phyloP scores from a whole-genome alignment of 1,139 yeast genomes.

The Candida labiduridarum region DNA sequence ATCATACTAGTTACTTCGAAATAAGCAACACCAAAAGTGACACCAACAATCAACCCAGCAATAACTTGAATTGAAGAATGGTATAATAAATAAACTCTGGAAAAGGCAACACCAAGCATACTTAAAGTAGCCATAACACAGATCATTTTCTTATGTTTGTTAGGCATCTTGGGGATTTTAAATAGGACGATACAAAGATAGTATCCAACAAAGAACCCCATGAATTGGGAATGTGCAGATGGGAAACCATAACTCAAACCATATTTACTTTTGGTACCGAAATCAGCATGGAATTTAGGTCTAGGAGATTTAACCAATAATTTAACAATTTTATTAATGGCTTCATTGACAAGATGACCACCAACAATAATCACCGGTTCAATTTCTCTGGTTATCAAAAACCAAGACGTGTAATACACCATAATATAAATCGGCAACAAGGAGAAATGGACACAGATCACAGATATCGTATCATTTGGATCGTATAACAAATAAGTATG shows the following conservation, averaged over 20 bases:
- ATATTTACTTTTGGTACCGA: slow-evolving; percentile 45
- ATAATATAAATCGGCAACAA: slow-evolving; percentile 81
- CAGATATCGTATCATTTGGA: slow-evolving; percentile 63
- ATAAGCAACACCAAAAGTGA: slow-evolving; percentile 58
- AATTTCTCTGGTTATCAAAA: slow-evolving; percentile 76
- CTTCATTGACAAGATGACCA: slow-evolving; percentile 83
- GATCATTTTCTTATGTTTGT: slow-evolving; percentile 25
- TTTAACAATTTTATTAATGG: slow-evolving; percentile 70
- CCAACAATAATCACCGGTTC: slow-evolving; percentile 83
- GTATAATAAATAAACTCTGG: slow-evolving; percentile 78
- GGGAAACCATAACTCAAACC: slow-evolving; percentile 91
- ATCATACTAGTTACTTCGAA: slow-evolving; percentile 53
- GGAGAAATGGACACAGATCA: slow-evolving; percentile 70
- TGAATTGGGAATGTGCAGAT: slow-evolving; percentile 93
- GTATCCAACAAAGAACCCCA: slow-evolving; percentile 82
- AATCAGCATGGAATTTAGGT: slow-evolving; percentile 62
- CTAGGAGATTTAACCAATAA: slow-evolving; percentile 68
- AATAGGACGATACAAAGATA: slow-evolving; percentile 45
- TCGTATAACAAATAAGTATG: slow-evolving; percentile 82
- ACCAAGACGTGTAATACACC: slow-evolving; percentile 83
- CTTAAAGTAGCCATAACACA: slow-evolving; percentile 25
- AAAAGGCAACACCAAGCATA: slow-evolving; percentile 60
- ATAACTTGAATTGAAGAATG: slow-evolving; percentile 74
- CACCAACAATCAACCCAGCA: slow-evolving; percentile 72
- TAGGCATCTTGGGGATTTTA: slow-evolving; percentile 27